Base-by-base conservation (phyloP, 306 rosid species). In the Malus asiatica region DNA sequence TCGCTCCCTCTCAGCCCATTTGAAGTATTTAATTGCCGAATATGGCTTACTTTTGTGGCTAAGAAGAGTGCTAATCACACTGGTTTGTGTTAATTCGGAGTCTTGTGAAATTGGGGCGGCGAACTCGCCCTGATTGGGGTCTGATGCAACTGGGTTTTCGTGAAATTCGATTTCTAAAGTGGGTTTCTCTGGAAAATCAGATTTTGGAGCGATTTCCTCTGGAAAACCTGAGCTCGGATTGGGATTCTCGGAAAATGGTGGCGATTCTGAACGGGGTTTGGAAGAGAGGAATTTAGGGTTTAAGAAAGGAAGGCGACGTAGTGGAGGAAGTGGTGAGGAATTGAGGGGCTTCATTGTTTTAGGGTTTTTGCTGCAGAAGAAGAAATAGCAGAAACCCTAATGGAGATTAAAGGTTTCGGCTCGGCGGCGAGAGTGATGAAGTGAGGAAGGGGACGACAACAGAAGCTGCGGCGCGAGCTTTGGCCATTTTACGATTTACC, bases 11-110 rank as follows among this genome's bases (percentile, higher is more conserved):
- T 81, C 80, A 12, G 70, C 77, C 76, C 53, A 11, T 23, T 79
- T 76, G 83, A 85, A 91, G 85, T 78, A 85, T 70, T 53, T 20
- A 53, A 89, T 53, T 60, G 93, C 96, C 33, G 80, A 78, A 25
- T 20, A 30, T 59, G 96, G 97, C 27, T 87, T 80, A 25, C 57
- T 58, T 22, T 40, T 87, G 79, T 57, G 85, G 82, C 70, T 33
- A 10, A 88, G 79, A 29, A 90, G 94, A 67, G 85, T 82, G 51
- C 74, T 73, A 42, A 91, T 63, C 33, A 84, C 78, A 52, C 71
- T 65, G 58, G 58, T 67, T 68, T 76, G 77, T 2, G 83, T 79
- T 23, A 71, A 45, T 77, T 53, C 74, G 4, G 66, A n/a, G 46
- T 7, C 22, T 23, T 58, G 20, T 0, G 20, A 51, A 51, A 16